Conservation (phyloP, 352 stramenopile genomes). For the Peronosclerospora sorghi region DNA sequence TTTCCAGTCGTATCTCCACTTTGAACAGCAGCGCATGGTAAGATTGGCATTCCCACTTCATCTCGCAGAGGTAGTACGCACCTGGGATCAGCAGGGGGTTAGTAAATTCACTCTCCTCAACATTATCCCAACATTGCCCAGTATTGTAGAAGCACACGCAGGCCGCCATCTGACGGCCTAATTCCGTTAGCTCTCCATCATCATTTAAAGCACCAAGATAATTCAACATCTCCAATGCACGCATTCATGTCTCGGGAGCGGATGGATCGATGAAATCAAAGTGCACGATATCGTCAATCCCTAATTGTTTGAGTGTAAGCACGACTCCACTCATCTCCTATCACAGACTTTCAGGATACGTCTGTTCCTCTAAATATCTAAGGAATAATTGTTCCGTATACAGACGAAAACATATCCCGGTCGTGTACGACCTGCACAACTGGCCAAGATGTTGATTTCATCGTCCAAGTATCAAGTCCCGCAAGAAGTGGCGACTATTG, state of each 20-base stretch:
- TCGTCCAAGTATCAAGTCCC: slow-evolving; percentile 93
- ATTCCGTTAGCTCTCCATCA: slow-evolving; percentile 91
- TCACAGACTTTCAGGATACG: slow-evolving; percentile 97
- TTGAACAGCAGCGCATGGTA: no score
- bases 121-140: no score
- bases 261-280: slow-evolving; percentile 99
- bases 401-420: slow-evolving; percentile 92
- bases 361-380: slow-evolving; percentile 96
- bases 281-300: slow-evolving; percentile 98
- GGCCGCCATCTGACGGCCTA: slow-evolving; percentile 89
- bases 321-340: slow-evolving; percentile 94
- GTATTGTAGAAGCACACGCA: slow-evolving; percentile 95
- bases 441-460: slow-evolving; percentile 94
- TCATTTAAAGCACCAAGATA: slow-evolving; percentile 96
- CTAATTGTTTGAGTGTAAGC: slow-evolving; percentile 95
- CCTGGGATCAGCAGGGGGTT: no score
- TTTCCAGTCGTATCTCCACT: no score
- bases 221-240: slow-evolving; percentile 96
- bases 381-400: slow-evolving; percentile 98
- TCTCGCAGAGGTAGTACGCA: no score
- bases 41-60: no score
- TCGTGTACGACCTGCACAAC: slow-evolving; percentile 86
- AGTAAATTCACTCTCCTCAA: no score
- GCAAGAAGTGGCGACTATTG: slow-evolving; percentile 95
- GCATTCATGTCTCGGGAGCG: slow-evolving; percentile 96